Percentiles rank a stretch among this genome's conserved stretches.
Conservation (phyloP, 2,329 filamentous ascomycete genomes). For the Fusarium sp. region DNA sequence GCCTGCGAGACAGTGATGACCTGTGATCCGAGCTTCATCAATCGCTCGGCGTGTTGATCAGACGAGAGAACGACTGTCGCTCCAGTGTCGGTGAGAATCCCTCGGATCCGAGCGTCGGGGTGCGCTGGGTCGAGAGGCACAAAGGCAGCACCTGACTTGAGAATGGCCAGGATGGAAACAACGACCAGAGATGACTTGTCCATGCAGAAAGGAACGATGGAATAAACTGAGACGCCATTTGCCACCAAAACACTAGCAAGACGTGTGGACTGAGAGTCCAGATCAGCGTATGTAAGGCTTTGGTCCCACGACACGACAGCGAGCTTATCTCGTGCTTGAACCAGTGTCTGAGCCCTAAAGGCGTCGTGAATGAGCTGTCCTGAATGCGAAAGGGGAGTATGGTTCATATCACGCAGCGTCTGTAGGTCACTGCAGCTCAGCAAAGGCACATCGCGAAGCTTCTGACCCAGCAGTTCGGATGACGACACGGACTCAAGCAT, state of each 20-base stretch:
- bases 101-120: conserved; percentile 4
- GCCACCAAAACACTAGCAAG: background rate
- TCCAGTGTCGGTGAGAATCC: background rate
- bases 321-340: conserved; percentile 5
- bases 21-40: conserved; percentile 2
- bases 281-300: conserved; percentile 50
- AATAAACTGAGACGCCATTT: background rate
- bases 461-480: background rate
- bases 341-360: background rate
- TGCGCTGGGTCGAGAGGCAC: conserved; percentile 2
- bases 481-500: conserved; percentile 12
- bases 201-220: conserved; percentile 18
- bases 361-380: conserved; percentile 1
- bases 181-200: conserved; percentile 14
- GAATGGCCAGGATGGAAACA: conserved; percentile 7
- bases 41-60: background rate
- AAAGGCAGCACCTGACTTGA: conserved; percentile 13
- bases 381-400: background rate
- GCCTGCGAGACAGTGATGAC: background rate
- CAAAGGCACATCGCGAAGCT: background rate
- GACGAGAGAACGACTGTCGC: background rate
- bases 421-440: background rate
- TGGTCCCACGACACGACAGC: conserved; percentile 52
- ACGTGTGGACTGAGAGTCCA: conserved; percentile 29
- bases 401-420: conserved; percentile 1